Percentiles rank a stretch among this genome's conserved stretches.
Evolutionary conservation across 768 basidiomycete genomes (phyloP).

Genomic region (Mycena olivaceomarginata): DNA sequence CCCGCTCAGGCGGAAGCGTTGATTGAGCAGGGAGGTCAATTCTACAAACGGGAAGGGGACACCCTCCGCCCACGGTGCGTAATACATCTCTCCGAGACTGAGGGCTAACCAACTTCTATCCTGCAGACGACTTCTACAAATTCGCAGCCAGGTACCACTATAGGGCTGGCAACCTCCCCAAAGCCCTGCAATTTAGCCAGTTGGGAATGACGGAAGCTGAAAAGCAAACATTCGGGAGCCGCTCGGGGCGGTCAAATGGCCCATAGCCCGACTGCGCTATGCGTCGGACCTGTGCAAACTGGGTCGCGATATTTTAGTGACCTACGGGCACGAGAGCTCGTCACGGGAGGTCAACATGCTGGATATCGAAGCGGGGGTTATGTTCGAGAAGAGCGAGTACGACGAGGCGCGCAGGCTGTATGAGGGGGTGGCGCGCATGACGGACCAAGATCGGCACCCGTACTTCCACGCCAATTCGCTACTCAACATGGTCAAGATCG

Average conservation of each 20-base stretch:
- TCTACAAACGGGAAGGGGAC: too few species aligned
- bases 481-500: constrained; percentile 19
- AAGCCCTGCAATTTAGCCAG: too few species aligned
- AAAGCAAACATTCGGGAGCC: not conserved
- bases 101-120: too few species aligned
- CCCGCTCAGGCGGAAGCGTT: too few species aligned
- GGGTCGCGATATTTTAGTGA: constrained; percentile 2
- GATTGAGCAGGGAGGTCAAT: too few species aligned
- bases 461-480: constrained; percentile 7
- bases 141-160: too few species aligned
- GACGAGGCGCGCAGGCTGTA: constrained; percentile 14
- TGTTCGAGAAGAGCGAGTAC: constrained; percentile 28
- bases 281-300: constrained; percentile 19
- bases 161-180: too few species aligned
- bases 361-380: constrained; percentile 23
- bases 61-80: too few species aligned
- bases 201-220: too few species aligned
- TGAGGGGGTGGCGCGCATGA: constrained; percentile 15
- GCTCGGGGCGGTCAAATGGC: not conserved
- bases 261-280: not conserved
- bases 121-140: too few species aligned
- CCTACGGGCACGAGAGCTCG: constrained; percentile 3
- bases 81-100: too few species aligned
- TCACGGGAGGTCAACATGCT: constrained; percentile 5
- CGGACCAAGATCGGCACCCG: constrained; percentile 6